Conservation (phyloP, 2,329 filamentous ascomycete species). For the Epichloe baconii region DNA sequence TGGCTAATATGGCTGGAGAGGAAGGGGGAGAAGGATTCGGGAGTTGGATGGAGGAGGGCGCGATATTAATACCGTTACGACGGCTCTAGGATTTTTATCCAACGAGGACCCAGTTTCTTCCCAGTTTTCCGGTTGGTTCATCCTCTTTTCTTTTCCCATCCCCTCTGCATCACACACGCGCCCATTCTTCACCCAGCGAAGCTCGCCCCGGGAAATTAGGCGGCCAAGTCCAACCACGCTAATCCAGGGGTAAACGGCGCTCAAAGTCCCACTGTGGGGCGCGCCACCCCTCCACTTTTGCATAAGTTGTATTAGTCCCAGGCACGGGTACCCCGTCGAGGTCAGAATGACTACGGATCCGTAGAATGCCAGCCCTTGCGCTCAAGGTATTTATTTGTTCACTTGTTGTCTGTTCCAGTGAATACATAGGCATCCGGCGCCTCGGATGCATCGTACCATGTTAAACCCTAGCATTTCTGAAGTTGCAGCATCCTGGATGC, state of each 20-base stretch:
- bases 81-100: too few relatives aligned
- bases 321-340: too few relatives aligned
- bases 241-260: conserved; percentile 7
- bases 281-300: background rate
- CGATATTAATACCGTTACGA: conserved; percentile 31
- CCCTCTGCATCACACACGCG: background rate
- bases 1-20: conserved; percentile 32
- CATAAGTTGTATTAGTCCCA: too few relatives aligned
- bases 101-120: background rate
- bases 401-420: too few relatives aligned
- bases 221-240: conserved; percentile 4
- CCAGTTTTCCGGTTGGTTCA: background rate
- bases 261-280: conserved; percentile 1
- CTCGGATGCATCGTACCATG: too few relatives aligned
- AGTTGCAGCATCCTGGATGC: too few relatives aligned
- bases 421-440: too few relatives aligned
- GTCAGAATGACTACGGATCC: too few relatives aligned
- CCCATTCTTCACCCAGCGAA: background rate
- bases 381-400: too few relatives aligned
- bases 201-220: background rate
- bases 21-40: conserved; percentile 12
- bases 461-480: too few relatives aligned
- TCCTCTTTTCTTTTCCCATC: background rate
- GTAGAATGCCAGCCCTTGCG: too few relatives aligned
- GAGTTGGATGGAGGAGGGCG: conserved; percentile 20